A percentile compares a stretch with the other conserved stretches of the same genome.
These are phyloP conservation scores for Hypholoma sublateritium DNA, from an alignment of 768 basidiomycete species.

Conservation along the genomic window DNA sequence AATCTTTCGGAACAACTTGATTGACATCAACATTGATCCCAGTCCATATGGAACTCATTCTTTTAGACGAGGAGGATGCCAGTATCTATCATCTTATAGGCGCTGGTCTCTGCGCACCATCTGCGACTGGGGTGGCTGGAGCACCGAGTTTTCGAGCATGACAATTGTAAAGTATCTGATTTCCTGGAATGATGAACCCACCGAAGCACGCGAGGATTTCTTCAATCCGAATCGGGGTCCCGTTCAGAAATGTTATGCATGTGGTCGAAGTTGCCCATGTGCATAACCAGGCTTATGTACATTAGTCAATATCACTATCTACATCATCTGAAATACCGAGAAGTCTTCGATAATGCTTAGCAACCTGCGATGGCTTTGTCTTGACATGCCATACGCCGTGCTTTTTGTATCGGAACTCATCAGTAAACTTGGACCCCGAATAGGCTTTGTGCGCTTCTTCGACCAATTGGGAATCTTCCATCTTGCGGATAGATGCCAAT, in stretches of 20 bases:
- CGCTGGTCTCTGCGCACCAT: constrained; percentile 35
- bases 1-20: constrained; percentile 37
- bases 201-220: constrained; percentile 29
- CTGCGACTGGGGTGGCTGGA: constrained; percentile 50
- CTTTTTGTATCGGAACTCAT: not conserved
- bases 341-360: not conserved
- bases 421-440: not conserved
- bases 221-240: constrained; percentile 27
- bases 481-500: not conserved
- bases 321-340: not conserved
- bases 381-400: not conserved
- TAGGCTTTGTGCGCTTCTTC: not conserved
- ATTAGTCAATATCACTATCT: not conserved
- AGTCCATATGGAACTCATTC: constrained; percentile 37
- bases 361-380: not conserved
- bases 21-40: constrained; percentile 36
- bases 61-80: constrained; percentile 35
- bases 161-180: constrained; percentile 43
- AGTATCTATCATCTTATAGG: constrained; percentile 29
- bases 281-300: not conserved
- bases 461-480: not conserved
- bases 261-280: not conserved
- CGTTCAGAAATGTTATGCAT: not conserved
- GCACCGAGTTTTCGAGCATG: constrained; percentile 33
- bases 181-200: constrained; percentile 35